Conservation (phyloP, 768 basidiomycete species). For the Lactarius deliciosus region DNA sequence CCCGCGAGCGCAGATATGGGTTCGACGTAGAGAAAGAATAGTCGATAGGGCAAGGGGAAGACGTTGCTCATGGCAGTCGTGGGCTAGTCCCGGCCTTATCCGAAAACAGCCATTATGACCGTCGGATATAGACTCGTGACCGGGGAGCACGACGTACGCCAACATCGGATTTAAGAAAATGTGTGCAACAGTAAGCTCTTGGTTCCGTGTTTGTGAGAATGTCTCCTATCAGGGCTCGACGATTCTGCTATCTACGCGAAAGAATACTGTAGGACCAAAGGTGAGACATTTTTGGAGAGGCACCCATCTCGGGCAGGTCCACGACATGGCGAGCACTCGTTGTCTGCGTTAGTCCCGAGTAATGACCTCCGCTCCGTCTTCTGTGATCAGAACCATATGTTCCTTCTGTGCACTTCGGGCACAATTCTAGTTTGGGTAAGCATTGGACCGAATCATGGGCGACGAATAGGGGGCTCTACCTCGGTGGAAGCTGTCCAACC, state of each 20-base stretch:
- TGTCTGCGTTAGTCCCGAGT: conserved; percentile 40
- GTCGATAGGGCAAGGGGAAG: conserved; percentile 37
- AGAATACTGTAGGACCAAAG: background rate
- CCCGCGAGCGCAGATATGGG: conserved; percentile 51
- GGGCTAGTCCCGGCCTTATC: background rate
- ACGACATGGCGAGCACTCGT: background rate
- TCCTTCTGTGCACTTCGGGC: conserved; percentile 84
- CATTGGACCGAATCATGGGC: background rate
- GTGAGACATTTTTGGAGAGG: background rate
- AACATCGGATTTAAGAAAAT: background rate
- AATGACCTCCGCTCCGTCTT: conserved; percentile 73
- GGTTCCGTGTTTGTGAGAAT: background rate
- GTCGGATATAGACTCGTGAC: too few species aligned
- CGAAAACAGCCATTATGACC: background rate
- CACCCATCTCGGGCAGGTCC: background rate
- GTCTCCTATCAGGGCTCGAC: background rate
- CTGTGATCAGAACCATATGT: conserved; percentile 84
- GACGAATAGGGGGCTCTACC: conserved; percentile 42
- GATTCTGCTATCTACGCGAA: background rate
- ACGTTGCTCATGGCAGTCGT: background rate
- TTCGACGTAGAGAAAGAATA: conserved; percentile 54
- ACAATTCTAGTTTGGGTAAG: conserved; percentile 53
- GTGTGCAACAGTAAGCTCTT: background rate
- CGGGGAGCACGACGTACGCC: too few species aligned
- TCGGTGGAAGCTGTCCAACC: conserved; percentile 93